phyloP scores from a whole-genome alignment of 352 stramenopile genomes.

The Albugo candida region DNA sequence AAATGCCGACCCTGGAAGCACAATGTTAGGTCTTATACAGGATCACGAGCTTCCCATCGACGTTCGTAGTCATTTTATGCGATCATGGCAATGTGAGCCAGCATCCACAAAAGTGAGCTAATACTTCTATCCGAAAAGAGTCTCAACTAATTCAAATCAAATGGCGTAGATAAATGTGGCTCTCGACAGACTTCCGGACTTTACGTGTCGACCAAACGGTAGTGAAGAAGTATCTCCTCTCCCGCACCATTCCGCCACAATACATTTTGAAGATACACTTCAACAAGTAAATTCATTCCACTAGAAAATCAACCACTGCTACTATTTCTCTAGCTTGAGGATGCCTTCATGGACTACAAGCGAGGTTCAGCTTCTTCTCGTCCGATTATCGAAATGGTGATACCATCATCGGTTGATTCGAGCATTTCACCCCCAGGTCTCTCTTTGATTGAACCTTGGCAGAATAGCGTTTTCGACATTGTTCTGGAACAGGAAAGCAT shows the following conservation, averaged over 20 bases:
- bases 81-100: slow-evolving; percentile 64
- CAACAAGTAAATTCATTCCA: slow-evolving; percentile 17
- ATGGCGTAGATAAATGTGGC: slow-evolving; percentile 74
- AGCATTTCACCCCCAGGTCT: slow-evolving; percentile 53
- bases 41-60: slow-evolving; percentile 25
- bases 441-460: not conserved
- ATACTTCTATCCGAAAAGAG: no score
- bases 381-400: slow-evolving; percentile 83
- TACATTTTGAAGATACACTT: slow-evolving; percentile 75
- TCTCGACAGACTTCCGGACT: slow-evolving; percentile 64
- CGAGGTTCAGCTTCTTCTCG: slow-evolving; percentile 38
- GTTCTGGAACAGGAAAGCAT: slow-evolving; percentile 39
- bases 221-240: slow-evolving; percentile 34
- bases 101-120: slow-evolving; percentile 49
- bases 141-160: no score
- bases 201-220: slow-evolving; percentile 52
- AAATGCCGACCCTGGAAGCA: slow-evolving; percentile 56
- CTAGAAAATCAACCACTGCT: not conserved
- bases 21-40: slow-evolving; percentile 68
- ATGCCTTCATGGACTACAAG: slow-evolving; percentile 69
- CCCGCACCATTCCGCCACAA: slow-evolving; percentile 72
- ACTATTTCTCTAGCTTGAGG: slow-evolving; percentile 46
- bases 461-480: not conserved
- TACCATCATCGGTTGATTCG: slow-evolving; percentile 68
- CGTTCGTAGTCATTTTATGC: slow-evolving; percentile 48